Conservation (phyloP, 2,329 filamentous ascomycete genomes). For the Fusarium phyllophilum region DNA sequence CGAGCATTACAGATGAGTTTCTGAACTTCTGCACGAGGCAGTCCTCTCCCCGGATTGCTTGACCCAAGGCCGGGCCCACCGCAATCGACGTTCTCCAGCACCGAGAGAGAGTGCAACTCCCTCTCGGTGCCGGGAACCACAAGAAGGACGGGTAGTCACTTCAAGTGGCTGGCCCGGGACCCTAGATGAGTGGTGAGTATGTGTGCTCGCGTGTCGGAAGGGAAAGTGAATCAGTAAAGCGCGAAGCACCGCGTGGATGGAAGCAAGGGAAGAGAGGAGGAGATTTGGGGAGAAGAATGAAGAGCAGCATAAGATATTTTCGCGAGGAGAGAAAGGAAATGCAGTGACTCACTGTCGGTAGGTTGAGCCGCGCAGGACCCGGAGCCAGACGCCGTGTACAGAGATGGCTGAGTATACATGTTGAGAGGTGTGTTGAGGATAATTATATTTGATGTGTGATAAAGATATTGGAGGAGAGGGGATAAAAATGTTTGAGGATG, state of each 20-base stretch:
- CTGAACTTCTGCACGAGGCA: conserved; percentile 94
- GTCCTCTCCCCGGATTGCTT: conserved; percentile 90
- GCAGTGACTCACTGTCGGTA: not conserved
- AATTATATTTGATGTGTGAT: not conserved
- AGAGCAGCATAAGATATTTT: not conserved
- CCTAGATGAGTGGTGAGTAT: not conserved
- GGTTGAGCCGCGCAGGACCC: not conserved
- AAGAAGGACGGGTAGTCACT: not conserved
- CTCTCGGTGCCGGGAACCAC: not conserved
- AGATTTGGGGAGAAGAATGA: not conserved
- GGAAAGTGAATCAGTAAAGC: not conserved
- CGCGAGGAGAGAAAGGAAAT: not conserved
- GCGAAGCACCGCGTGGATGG: not conserved
- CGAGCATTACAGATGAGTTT: conserved; percentile 95
- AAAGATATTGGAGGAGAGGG: not conserved
- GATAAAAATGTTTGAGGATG: not conserved
- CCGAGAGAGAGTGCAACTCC: not conserved
- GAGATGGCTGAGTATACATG: not conserved
- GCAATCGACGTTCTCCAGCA: not conserved
- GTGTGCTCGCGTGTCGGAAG: not conserved
- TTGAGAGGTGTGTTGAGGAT: not conserved
- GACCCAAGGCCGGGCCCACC: not conserved
- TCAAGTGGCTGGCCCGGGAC: not conserved
- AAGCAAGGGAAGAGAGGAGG: not conserved
- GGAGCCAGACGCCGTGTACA: not conserved